phyloP scores from a whole-genome alignment of 345 rosid species.

The Theobroma cacao region DNA sequence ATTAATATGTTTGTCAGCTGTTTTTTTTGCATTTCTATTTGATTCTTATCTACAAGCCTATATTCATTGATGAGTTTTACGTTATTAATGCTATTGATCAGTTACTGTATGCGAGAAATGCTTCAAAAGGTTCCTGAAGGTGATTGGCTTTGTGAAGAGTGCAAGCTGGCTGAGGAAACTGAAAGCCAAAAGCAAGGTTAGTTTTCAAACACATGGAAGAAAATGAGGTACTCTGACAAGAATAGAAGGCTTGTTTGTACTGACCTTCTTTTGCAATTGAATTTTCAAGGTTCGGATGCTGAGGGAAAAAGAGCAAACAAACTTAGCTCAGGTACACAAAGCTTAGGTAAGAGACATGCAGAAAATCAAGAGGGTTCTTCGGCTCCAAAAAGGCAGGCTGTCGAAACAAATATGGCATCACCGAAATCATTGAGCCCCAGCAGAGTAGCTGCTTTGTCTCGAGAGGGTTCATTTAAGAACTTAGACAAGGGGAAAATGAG shows the following conservation, averaged over 20 bases:
- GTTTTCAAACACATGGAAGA: constrained; percentile 11
- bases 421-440: constrained; percentile 56
- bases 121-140: constrained; percentile 78
- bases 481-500: constrained; percentile 59
- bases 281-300: constrained; percentile 46
- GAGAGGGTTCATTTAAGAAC: constrained; percentile 55
- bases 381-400: constrained; percentile 54
- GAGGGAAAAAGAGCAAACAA: constrained; percentile 47
- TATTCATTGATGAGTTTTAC: constrained; percentile 13
- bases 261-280: constrained; percentile 22
- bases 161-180: constrained; percentile 71
- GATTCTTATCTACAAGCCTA: neutral
- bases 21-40: constrained; percentile 1
- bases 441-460: constrained; percentile 46
- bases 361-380: constrained; percentile 52
- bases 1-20: neutral
- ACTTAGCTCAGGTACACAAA: constrained; percentile 26
- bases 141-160: constrained; percentile 98
- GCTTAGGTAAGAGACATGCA: constrained; percentile 53
- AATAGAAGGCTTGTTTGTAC: neutral
- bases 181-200: constrained; percentile 72
- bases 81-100: constrained; percentile 31
- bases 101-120: constrained; percentile 98
- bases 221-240: neutral
- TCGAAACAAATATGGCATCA: constrained; percentile 57